Base-by-base conservation (phyloP, 768 basidiomycete species). In the Paxillus ammoniavirescens region DNA sequence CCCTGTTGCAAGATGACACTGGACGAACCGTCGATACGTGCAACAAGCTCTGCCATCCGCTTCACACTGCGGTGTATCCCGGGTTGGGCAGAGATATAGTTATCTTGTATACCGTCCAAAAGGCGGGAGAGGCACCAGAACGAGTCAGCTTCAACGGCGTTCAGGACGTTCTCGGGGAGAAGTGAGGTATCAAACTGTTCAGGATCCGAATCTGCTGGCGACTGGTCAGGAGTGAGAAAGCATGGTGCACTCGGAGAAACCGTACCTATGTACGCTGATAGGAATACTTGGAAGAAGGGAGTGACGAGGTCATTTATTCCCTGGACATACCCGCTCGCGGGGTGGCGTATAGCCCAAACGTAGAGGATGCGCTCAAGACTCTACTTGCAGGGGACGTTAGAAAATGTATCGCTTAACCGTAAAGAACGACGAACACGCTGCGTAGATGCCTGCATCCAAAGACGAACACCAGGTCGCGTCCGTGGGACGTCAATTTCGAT, bases 281-380 rank as follows among this genome's bases (percentile, higher is more conserved):
- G 78, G 68, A 98, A 99, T 5, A 98, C 92, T 72, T 98, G 91
- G 65, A 96, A 98, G 74, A 99, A 99, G 0, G 97, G 97, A 4
- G 93, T 96, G 1, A 87, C 97, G 35, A 99, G 86, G 69, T 99
- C 97, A 70, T 99, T 98, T 72, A 99, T 99, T 23, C 97, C 97
- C 71, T 99, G 97, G 5, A 99, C 97, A 71, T 99, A 98, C 9
- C 97, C 97, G 55, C 91, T 94, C 4, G 97, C 96, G 0, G 97
- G 97, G 75, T 98, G 97, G 59, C 97, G 84, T 65, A 98, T 97
- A 12, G 97, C 97, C 96, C 97, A 98, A 15, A 99, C 95, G 62
- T 98, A 99, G 31, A 99, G 75, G 54, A 99, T 93, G 47, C 94
- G 81, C 72, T 98, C 97, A 38, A 99, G 76, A 63, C 91, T 86